A percentile compares a stretch with the other conserved stretches of the same genome.
These are phyloP conservation scores for Aspergillus sparsus DNA, from an alignment of 495 filamentous ascomycete species.

Conservation along the genomic window DNA sequence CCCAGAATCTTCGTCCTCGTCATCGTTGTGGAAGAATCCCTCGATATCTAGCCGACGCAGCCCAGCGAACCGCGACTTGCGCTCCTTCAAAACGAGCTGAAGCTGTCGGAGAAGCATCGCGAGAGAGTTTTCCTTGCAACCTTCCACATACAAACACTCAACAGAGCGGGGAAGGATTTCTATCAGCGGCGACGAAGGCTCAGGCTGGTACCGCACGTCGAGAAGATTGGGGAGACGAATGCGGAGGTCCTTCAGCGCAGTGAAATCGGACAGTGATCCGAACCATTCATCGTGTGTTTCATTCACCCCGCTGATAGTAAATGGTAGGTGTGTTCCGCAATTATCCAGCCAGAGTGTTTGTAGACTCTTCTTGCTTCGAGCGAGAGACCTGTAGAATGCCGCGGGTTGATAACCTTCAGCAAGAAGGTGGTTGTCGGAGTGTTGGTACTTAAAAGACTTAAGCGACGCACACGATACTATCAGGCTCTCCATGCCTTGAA, in stretches of 20 bases:
- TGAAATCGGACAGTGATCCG: constrained; percentile 34
- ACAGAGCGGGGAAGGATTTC: constrained; percentile 35
- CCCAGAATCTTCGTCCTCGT: constrained; percentile 24
- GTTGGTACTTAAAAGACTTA: constrained; percentile 41
- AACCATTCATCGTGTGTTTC: constrained; percentile 41
- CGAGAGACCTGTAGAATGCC: constrained; percentile 32
- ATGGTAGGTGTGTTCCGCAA: constrained; percentile 34
- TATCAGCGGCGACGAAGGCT: constrained; percentile 27
- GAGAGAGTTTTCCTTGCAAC: constrained; percentile 34
- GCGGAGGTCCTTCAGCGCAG: constrained; percentile 35
- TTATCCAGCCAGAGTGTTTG: constrained; percentile 39
- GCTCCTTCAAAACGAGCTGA: constrained; percentile 27
- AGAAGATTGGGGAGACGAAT: constrained; percentile 40
- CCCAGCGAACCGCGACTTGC: constrained; percentile 19
- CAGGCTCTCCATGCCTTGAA: constrained; percentile 30
- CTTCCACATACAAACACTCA: constrained; percentile 35
- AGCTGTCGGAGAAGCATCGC: constrained; percentile 34
- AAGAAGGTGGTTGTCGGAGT: constrained; percentile 33
- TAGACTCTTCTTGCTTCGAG: constrained; percentile 31
- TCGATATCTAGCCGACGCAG: constrained; percentile 34
- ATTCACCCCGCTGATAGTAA: constrained; percentile 36
- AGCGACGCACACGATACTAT: constrained; percentile 30
- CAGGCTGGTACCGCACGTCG: constrained; percentile 31
- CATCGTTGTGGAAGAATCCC: constrained; percentile 35
- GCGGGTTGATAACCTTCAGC: constrained; percentile 34